Evolutionary conservation across 2,329 filamentous ascomycete species (phyloP).

Genomic region (Aspergillus sp.): DNA sequence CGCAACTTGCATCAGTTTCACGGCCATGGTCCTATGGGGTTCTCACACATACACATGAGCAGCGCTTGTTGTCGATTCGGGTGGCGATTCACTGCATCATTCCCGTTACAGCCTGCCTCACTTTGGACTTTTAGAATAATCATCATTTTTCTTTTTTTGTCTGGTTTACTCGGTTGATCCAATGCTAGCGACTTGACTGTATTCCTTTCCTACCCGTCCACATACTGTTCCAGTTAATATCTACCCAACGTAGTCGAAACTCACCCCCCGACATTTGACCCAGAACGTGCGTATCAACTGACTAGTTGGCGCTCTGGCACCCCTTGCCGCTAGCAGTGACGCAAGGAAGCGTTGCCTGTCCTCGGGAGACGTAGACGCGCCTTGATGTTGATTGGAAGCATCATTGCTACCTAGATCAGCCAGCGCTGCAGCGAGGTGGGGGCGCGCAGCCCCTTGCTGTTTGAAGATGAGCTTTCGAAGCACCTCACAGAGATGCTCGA

Average conservation of each 20-base stretch:
- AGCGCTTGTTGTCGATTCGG: neutral
- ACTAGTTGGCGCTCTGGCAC: conserved; percentile 38
- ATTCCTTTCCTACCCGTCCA: neutral
- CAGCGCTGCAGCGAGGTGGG: conserved; percentile 40
- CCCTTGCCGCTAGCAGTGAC: conserved; percentile 41
- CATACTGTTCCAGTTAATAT: conserved; percentile 7
- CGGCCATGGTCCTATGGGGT: neutral
- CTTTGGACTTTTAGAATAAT: conserved; percentile 13
- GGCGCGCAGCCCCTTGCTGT: conserved; percentile 42
- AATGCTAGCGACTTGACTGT: neutral
- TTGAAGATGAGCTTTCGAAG: conserved; percentile 46
- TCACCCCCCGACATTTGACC: conserved; percentile 46
- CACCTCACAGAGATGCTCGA: conserved; percentile 44
- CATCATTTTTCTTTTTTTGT: neutral
- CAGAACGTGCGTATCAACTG: conserved; percentile 46
- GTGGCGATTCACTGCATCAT: neutral
- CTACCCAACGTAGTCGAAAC: conserved; percentile 42
- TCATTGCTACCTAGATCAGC: conserved; percentile 29
- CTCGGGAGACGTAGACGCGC: conserved; percentile 31
- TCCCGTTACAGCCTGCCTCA: conserved; percentile 14
- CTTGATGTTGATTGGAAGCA: conserved; percentile 23
- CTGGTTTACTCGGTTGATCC: conserved; percentile 9
- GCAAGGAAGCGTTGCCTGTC: conserved; percentile 46
- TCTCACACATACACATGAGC: conserved; percentile 3
- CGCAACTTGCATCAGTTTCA: neutral